phyloP scores from a whole-genome alignment of 2,329 filamentous ascomycete genomes.

The Paecilomyces formosus region DNA sequence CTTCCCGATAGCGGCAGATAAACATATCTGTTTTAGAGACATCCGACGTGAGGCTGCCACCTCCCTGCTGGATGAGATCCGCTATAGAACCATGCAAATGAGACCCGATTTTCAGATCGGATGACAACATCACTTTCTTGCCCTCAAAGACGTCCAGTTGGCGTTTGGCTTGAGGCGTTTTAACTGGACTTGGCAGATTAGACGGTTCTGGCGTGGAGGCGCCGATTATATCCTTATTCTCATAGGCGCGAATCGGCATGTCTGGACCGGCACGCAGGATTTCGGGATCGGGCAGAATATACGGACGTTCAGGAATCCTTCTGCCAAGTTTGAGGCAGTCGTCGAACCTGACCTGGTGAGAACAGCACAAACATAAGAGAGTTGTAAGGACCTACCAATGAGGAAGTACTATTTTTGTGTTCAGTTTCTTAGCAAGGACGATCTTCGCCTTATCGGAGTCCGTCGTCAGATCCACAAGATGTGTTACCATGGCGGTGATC shows the following conservation, averaged over 20 bases:
- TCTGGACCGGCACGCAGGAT: conserved; percentile 58
- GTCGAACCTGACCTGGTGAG: conserved; percentile 62
- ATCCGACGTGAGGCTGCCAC: conserved; percentile 59
- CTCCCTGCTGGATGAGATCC: conserved; percentile 63
- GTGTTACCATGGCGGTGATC: conserved; percentile 69
- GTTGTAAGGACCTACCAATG: conserved; percentile 62
- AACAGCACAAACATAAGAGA: conserved; percentile 1
- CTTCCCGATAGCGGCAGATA: conserved; percentile 80
- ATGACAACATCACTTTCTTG: conserved; percentile 68
- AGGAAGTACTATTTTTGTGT: conserved; percentile 78
- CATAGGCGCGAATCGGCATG: conserved; percentile 49
- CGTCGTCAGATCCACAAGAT: conserved; percentile 74
- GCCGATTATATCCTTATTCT: conserved; percentile 57
- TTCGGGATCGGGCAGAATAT: conserved; percentile 77
- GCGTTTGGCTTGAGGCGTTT: conserved; percentile 28
- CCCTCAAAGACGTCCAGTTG: conserved; percentile 67
- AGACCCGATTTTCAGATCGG: conserved; percentile 63
- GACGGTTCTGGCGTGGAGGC: conserved; percentile 52
- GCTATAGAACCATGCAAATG: conserved; percentile 61
- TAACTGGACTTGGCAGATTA: conserved; percentile 24
- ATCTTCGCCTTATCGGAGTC: conserved; percentile 59
- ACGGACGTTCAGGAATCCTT: conserved; percentile 81
- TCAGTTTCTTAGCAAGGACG: conserved; percentile 57
- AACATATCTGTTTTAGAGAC: conserved; percentile 72
- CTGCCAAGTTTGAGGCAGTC: conserved; percentile 91